A percentile compares a stretch with the other conserved stretches of the same genome.
These are phyloP conservation scores for Penicillium italicum DNA, from an alignment of 2,329 filamentous ascomycete genomes.

Conservation along the genomic window DNA sequence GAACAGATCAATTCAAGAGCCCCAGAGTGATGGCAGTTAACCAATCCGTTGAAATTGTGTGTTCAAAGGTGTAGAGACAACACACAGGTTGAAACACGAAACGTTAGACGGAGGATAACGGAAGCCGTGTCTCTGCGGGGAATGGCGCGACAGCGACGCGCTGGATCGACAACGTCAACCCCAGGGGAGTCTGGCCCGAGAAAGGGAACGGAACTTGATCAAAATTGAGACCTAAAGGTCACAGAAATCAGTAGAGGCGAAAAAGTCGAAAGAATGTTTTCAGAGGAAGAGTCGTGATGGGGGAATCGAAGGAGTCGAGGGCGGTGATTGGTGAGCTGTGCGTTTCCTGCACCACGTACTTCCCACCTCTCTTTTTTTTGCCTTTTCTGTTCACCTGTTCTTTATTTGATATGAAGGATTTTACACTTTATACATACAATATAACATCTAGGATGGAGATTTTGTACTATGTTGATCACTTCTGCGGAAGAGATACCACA, in stretches of 20 bases:
- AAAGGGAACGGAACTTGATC: conserved; percentile 1
- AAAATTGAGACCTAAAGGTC: conserved; percentile 4
- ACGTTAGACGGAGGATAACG: conserved; percentile 19
- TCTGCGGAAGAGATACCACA: neutral
- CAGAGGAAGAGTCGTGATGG: conserved; percentile 8
- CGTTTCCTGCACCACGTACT: conserved; percentile 10
- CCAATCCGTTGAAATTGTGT: neutral
- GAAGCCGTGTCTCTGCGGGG: conserved; percentile 25
- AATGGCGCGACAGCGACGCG: conserved; percentile 26
- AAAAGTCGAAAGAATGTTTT: conserved; percentile 9
- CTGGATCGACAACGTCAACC: conserved; percentile 21
- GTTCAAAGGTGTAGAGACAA: neutral
- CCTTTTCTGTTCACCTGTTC: neutral
- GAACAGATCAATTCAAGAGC: conserved; percentile 3
- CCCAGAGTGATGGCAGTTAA: neutral
- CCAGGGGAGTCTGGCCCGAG: conserved; percentile 15
- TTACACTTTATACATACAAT: neutral
- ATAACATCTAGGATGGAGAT: neutral
- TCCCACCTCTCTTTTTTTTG: conserved; percentile 5
- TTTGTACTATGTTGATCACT: neutral
- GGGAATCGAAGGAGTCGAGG: conserved; percentile 10
- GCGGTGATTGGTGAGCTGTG: conserved; percentile 26
- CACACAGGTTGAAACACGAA: conserved; percentile 4
- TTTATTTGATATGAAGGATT: neutral
- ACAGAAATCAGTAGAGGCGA: conserved; percentile 1